These are phyloP conservation scores for Bruguiera sexangula DNA, from an alignment of 345 rosid species.

Conservation along the genomic window DNA sequence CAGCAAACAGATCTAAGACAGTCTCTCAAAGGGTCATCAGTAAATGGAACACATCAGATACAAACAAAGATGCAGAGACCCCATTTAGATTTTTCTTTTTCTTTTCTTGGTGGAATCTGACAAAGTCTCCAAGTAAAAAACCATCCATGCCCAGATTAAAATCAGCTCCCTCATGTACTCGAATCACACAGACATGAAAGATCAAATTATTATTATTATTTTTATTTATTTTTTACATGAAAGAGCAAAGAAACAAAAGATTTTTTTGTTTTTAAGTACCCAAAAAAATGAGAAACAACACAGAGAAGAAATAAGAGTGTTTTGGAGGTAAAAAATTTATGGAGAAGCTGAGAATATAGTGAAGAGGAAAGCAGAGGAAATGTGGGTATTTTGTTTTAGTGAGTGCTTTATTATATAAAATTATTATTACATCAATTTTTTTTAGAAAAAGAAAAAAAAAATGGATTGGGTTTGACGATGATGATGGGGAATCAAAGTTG, in stretches of 20 bases:
- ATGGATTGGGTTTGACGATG: conserved; percentile 52
- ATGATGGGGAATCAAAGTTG: conserved; percentile 48
- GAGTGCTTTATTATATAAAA: neutral
- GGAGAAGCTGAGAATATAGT: conserved; percentile 13
- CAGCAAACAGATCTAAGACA: conserved; percentile 61
- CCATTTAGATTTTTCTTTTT: conserved; percentile 35
- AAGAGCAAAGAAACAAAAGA: neutral
- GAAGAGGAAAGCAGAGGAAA: conserved; percentile 20
- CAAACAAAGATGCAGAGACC: conserved; percentile 34
- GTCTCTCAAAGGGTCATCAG: conserved; percentile 32
- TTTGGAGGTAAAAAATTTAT: conserved; percentile 9
- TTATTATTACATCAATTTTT: neutral
- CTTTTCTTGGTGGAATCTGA: conserved; percentile 50
- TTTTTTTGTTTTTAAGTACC: too few relatives aligned
- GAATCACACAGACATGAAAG: conserved; percentile 44
- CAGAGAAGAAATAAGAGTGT: conserved; percentile 10
- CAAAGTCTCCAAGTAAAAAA: conserved; percentile 45
- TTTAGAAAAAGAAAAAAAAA: neutral
- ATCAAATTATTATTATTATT: neutral
- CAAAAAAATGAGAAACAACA: neutral
- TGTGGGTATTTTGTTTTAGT: conserved; percentile 13
- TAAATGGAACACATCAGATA: conserved; percentile 65
- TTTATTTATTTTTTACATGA: too few relatives aligned
- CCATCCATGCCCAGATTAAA: conserved; percentile 33
- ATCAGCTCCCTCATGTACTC: conserved; percentile 28